Evolutionary conservation across 176 grass and related monocot species (phyloP), one percentile per base, ranked within the genome.

Genomic region (Avena atlantica): DNA sequence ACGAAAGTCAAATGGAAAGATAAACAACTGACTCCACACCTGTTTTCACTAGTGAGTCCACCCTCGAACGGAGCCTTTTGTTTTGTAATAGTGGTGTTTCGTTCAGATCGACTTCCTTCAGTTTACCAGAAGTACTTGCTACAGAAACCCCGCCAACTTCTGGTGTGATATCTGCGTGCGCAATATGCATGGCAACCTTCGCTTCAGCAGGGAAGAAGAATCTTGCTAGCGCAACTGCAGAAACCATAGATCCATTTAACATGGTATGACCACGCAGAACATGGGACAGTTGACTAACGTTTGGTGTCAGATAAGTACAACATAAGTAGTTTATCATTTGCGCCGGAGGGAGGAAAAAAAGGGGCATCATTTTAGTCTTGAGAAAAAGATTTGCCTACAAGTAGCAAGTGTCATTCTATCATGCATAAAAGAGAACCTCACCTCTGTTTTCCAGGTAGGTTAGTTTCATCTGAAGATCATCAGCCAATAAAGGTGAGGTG

Each of bases 401-500:
- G 29, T 36, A 67, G 64, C 64, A 67, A 34, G 21, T 63, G 44
- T 34, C 19, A 76, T 45, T 78, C 4, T 81, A 52, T 59, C 49
- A 75, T 85, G 78, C 82, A 85, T 63, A 47, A 21, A 71, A 64
- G 52, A 42, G 16, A 15, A 81, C 20, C 76, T 81, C 17, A 99
- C 97, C 97, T 99, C 97, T 96, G 49, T 97, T 97, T 97, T 99
- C 97, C 70, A 99, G 85, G 89, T 99, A 99, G 66, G 89, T 52
- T 89, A 95, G 92, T 45, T 96, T 99, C 97, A 94, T 94, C 72
- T 86, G 87, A 75, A 99, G 85, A 89, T 95, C 94, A 58, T 99
- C 97, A 21, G 94, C 94, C 62, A 97, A 89, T 71, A 99, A 90
- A 70, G 97, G 97, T 6, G 94, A 99, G 24, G 92, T 99, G 68